Evolutionary conservation across 768 basidiomycete species (phyloP).

Genomic region (Saitozyma sp.): DNA sequence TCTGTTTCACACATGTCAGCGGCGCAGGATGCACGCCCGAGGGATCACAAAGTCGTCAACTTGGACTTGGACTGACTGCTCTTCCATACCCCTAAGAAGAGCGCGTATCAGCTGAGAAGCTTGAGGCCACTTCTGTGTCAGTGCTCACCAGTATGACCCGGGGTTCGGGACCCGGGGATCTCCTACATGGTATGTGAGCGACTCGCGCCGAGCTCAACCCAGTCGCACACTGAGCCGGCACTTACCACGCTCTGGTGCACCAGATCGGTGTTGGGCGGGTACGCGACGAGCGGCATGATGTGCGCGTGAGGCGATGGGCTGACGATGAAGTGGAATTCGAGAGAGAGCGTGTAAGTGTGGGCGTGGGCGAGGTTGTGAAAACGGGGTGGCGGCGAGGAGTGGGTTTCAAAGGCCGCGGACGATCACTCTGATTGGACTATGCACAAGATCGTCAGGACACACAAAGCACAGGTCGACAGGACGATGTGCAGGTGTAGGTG

Average conservation of each 20-base stretch:
- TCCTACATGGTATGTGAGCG: conserved; percentile 16
- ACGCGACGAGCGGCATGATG: conserved; percentile 26
- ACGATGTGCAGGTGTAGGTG: too few relatives aligned
- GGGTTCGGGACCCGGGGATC: conserved; percentile 21
- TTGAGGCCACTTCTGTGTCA: background rate
- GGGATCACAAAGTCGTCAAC: background rate
- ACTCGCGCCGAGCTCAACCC: too few relatives aligned
- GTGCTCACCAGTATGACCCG: conserved; percentile 37
- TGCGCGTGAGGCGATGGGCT: background rate
- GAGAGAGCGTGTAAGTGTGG: too few relatives aligned
- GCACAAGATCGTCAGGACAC: too few relatives aligned
- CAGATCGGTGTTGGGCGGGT: conserved; percentile 36
- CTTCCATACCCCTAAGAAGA: conserved; percentile 26
- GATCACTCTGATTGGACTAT: too few relatives aligned
- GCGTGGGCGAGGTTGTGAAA: too few relatives aligned
- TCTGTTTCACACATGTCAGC: conserved; percentile 11
- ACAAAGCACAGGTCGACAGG: too few relatives aligned
- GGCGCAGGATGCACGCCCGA: too few relatives aligned
- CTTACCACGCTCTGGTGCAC: conserved; percentile 44
- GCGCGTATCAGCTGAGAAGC: background rate
- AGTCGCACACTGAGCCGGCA: background rate
- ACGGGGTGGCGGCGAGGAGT: too few relatives aligned
- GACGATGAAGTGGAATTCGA: background rate
- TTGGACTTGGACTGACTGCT: conserved; percentile 20
- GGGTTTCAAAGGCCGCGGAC: too few relatives aligned